Percentiles rank a stretch among this genome's conserved stretches.
phyloP scores from a whole-genome alignment of 352 stramenopile species.

The Globisporangium ultimum region DNA sequence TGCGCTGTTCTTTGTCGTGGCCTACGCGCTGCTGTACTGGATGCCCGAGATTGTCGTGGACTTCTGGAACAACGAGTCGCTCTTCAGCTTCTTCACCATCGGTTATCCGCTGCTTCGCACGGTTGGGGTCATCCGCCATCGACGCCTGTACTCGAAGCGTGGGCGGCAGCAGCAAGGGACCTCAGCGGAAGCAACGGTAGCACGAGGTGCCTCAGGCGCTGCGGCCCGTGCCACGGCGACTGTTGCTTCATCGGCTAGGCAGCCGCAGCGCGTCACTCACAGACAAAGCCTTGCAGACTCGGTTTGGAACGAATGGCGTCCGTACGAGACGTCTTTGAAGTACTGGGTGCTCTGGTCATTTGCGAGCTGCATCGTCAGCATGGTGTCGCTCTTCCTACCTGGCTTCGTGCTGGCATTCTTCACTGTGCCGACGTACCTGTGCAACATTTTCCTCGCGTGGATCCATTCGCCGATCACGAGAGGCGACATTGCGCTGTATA shows the following conservation, averaged over 20 bases:
- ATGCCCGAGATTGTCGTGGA: slow-evolving; percentile 40
- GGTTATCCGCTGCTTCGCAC: slow-evolving; percentile 70
- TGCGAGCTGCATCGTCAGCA: slow-evolving; percentile 32
- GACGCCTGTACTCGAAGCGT: slow-evolving; percentile 38
- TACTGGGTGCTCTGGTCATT: slow-evolving; percentile 85
- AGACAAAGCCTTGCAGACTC: slow-evolving; percentile 12
- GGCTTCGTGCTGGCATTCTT: slow-evolving; percentile 55
- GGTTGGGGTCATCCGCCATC: slow-evolving; percentile 55
- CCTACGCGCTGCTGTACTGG: slow-evolving; percentile 59
- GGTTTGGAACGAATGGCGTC: slow-evolving; percentile 52
- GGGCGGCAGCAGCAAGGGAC: not conserved
- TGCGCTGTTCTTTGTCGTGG: slow-evolving; percentile 50
- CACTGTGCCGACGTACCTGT: slow-evolving; percentile 44
- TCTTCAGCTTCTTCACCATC: slow-evolving; percentile 56
- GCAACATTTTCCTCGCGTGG: slow-evolving; percentile 77
- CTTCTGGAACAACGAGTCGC: slow-evolving; percentile 50
- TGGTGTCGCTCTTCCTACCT: slow-evolving; percentile 68
- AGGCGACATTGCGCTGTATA: slow-evolving; percentile 72
- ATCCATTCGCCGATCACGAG: slow-evolving; percentile 75
- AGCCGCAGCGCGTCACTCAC: slow-evolving; percentile 1
- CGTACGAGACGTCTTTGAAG: slow-evolving; percentile 77
- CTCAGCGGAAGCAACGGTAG: not conserved
- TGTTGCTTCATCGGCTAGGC: not conserved
- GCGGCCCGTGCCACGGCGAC: slow-evolving; percentile 9
- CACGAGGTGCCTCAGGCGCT: not conserved